A percentile compares a stretch with the other conserved stretches of the same genome.
Evolutionary conservation across 2,329 filamentous ascomycete species (phyloP).

Genomic region (Epicoccum sorghinum): DNA sequence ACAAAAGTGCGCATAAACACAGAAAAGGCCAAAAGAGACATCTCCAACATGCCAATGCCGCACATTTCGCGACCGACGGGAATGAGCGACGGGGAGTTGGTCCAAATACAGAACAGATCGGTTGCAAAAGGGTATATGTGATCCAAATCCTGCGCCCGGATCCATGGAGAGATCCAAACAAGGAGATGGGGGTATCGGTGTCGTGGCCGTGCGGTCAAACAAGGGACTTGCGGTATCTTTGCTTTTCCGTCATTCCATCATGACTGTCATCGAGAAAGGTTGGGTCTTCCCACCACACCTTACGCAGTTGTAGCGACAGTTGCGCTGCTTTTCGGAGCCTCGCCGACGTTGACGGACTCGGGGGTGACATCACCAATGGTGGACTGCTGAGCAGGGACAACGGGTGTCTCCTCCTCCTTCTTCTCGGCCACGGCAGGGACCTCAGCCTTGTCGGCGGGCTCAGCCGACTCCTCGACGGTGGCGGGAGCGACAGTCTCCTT

Average conservation of each 20-base stretch:
- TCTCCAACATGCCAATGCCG: conserved; percentile 45
- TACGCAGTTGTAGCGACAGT: conserved; percentile 51
- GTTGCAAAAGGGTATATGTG: conserved; percentile 42
- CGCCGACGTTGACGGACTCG: conserved; percentile 47
- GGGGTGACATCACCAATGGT: conserved; percentile 48
- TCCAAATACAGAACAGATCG: conserved; percentile 31
- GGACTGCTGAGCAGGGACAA: conserved; percentile 33
- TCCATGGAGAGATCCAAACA: conserved; percentile 32
- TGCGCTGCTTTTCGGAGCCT: conserved; percentile 48
- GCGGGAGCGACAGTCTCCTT: conserved; percentile 40
- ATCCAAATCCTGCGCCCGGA: conserved; percentile 40
- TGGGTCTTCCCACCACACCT: conserved; percentile 50
- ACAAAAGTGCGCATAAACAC: conserved; percentile 45
- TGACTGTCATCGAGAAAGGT: conserved; percentile 48
- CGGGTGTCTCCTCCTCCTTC: conserved; percentile 38
- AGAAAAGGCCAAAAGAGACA: conserved; percentile 40
- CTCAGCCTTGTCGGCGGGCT: conserved; percentile 33
- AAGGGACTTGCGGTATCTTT: conserved; percentile 47
- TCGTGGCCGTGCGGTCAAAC: conserved; percentile 47
- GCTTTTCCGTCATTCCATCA: conserved; percentile 53
- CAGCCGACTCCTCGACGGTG: conserved; percentile 43
- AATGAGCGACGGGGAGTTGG: conserved; percentile 39
- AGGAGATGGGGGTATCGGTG: conserved; percentile 42
- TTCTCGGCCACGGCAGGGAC: conserved; percentile 34
- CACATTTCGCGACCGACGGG: conserved; percentile 38